Conservation (phyloP, 2,329 filamentous ascomycete genomes). For the Aspergillus unguis region DNA sequence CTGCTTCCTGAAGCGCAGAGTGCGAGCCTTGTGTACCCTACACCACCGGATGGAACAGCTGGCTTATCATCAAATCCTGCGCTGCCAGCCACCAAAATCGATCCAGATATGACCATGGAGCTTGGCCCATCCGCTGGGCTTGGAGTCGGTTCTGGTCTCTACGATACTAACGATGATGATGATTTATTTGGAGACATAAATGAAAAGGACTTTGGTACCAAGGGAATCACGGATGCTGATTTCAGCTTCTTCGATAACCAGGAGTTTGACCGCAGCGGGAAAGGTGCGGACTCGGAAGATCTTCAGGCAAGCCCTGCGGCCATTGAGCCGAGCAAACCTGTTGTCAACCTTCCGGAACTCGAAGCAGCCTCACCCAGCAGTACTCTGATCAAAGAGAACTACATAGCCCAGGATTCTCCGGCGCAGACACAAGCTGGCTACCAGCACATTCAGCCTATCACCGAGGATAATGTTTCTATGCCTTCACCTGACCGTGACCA, state of each 20-base stretch:
- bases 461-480: conserved; percentile 1
- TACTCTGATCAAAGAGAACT: background rate
- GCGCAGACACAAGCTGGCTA: background rate
- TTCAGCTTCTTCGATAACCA: conserved; percentile 64
- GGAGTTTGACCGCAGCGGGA: conserved; percentile 30
- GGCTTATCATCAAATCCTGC: conserved; percentile 29
- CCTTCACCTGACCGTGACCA: conserved; percentile 18
- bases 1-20: conserved; percentile 41
- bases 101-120: conserved; percentile 22
- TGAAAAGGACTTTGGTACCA: conserved; percentile 51
- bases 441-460: conserved; percentile 7
- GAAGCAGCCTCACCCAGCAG: conserved; percentile 6
- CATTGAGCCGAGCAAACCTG: conserved; percentile 10
- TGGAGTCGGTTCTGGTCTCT: conserved; percentile 38
- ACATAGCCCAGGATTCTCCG: background rate
- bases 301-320: conserved; percentile 16
- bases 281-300: conserved; percentile 14
- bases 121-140: conserved; percentile 27
- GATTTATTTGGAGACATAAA: conserved; percentile 59
- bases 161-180: conserved; percentile 46
- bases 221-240: conserved; percentile 59
- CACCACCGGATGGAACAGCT: conserved; percentile 50
- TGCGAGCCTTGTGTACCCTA: conserved; percentile 50
- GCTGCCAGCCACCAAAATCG: conserved; percentile 18
- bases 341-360: conserved; percentile 10